Base-by-base conservation (phyloP, 164 flowering plant species). In the Nelumbo lutea region DNA sequence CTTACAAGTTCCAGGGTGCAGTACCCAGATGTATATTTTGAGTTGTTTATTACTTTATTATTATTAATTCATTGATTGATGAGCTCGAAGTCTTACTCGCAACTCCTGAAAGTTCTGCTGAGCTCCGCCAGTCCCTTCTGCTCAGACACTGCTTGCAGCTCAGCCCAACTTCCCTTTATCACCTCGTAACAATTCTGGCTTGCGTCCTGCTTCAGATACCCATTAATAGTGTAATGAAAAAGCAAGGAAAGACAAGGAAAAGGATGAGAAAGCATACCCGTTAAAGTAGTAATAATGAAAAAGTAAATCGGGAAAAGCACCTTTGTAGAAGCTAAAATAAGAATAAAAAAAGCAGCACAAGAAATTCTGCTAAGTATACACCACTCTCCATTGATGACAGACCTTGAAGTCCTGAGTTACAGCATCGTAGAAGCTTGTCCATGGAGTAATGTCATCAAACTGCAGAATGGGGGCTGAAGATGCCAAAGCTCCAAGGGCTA, bases 391-490 rank as follows among this genome's bases (percentile, higher is more conserved):
- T 62, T 27, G 52, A 43, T 42, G 57, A 65, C 71, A 47, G 56
- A 86, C 90, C 81, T 83, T 86, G 79, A 52, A 84, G 70, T 81
- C 87, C 68, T 81, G 77, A 47, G 90, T 81, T 58, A 86, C 86
- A 67, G 78, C 82, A 69, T 84, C 88, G 57, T 84, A 84, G 76
- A 84, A 86, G 79, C 86, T 82, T 46, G 86, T 75, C 83, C 76
- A 76, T 46, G 88, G 85, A 38, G 78, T 71, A 40, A 84, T 76
- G 27, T 70, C 66, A 67, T 86, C 89, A 77, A 86, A 82, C 68
- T 82, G 84, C 70, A 84, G 57, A 14, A 86, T 83, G 6, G 87
- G 87, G 5, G 87, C 90, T 65, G 87, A 84, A 70, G 87, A 84
- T 59, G 90, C 82, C 79, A 86, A 62, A 10, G 90, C 87, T 59